A percentile compares a stretch with the other conserved stretches of the same genome.
These are phyloP conservation scores for Beauveria bassiana DNA, from an alignment of 2,329 filamentous ascomycete species.

Conservation along the genomic window DNA sequence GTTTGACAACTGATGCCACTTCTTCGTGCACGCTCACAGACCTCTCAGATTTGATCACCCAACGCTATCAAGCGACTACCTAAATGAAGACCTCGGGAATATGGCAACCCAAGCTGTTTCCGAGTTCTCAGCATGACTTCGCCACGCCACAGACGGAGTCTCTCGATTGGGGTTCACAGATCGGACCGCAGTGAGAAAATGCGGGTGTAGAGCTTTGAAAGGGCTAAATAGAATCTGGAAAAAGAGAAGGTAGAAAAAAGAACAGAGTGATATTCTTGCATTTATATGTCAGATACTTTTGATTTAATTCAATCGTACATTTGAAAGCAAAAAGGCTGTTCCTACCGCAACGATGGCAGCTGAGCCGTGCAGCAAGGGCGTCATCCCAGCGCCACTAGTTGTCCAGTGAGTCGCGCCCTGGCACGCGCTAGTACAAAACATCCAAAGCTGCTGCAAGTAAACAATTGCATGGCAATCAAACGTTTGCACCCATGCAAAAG, in stretches of 20 bases:
- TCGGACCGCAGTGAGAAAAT: neutral
- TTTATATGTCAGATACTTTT: neutral
- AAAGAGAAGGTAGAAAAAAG: neutral
- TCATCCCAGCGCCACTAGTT: neutral
- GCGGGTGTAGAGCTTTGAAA: neutral
- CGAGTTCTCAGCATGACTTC: no score
- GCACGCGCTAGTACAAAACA: slow-evolving; percentile 5
- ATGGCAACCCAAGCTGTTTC: no score
- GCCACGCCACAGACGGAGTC: no score
- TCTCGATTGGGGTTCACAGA: no score
- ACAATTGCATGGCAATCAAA: slow-evolving; percentile 5
- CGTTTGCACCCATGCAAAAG: neutral
- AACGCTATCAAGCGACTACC: no score
- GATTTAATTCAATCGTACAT: neutral
- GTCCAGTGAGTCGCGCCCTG: neutral
- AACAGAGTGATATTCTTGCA: no score
- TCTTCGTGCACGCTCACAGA: no score
- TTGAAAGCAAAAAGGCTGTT: neutral
- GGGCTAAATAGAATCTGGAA: neutral
- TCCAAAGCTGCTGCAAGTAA: neutral
- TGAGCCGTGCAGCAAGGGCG: neutral
- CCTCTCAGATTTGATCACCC: no score
- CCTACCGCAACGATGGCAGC: no score
- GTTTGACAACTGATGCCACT: no score
- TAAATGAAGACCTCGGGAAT: no score